A percentile compares a stretch with the other conserved stretches of the same genome.
Conservation (phyloP, 2,329 filamentous ascomycete genomes). For the Fusarium anguioides region DNA sequence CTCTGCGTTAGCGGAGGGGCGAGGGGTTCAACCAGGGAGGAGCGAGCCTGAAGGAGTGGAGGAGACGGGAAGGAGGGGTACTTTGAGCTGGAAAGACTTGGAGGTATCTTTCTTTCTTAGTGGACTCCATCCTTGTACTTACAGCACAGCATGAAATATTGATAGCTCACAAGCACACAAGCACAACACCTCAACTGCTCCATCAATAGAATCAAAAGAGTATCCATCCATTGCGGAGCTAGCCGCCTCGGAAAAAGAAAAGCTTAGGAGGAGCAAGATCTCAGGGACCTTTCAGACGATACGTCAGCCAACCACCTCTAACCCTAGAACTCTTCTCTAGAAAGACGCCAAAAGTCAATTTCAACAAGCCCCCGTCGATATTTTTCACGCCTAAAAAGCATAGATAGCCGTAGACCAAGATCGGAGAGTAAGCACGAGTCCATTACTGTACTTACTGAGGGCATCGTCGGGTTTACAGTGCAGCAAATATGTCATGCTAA, state of each 20-base stretch:
- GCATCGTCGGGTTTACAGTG: neutral
- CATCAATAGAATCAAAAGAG: neutral
- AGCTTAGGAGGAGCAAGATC: neutral
- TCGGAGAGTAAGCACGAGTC: neutral
- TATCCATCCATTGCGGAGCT: constrained; percentile 3
- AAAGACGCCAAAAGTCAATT: constrained; percentile 31
- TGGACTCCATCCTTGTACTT: neutral
- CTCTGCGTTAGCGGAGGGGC: neutral
- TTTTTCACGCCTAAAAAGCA: neutral
- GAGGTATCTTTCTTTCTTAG: neutral
- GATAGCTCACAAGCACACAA: constrained; percentile 11
- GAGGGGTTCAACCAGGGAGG: constrained; percentile 15
- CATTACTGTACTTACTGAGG: neutral
- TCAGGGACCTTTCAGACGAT: constrained; percentile 1
- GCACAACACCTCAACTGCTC: too few species aligned
- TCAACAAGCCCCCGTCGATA: constrained; percentile 25
- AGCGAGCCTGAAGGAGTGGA: too few species aligned
- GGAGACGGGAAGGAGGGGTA: constrained; percentile 7
- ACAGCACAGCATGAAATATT: too few species aligned
- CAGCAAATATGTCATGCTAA: neutral
- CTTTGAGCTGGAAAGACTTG: neutral
- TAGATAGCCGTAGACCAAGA: neutral
- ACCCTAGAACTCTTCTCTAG: constrained; percentile 18
- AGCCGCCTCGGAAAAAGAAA: constrained; percentile 10
- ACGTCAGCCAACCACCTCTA: constrained; percentile 20